Base-by-base conservation (phyloP, 2,329 filamentous ascomycete genomes). In the Alternaria incomplexa region DNA sequence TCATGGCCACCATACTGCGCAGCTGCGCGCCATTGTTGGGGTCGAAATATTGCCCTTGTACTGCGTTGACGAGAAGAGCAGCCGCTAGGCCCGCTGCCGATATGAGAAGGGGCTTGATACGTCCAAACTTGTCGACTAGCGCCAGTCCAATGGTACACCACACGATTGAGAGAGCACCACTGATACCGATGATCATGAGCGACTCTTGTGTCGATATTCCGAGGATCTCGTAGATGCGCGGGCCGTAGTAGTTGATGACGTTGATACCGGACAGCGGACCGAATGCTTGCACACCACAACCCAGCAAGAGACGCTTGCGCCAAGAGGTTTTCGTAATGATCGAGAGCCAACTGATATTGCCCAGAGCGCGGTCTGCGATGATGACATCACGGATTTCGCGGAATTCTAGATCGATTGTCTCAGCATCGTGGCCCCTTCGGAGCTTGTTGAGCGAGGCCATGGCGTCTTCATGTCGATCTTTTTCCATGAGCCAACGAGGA, bases 401-500 rank as follows among this genome's bases (percentile, higher is more conserved):
- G 46, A 69, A 71, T 22, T 73, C 70, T 23, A 72, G 65, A 15
- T 73, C 67, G 26, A 72, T 68, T 1, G 59, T 63, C 30, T 69
- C 69, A 9, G 60, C 51, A n/a, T 71, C 64, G 25, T 59, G 66
- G 20, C 67, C 70, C 12, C 43, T 69, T 20, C 70, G 67, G 4
- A 73, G 68, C 46, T 67, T 69, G 40, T 62, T 59, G 11, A 73
- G 64, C 22, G 69, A 68, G 22, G 59, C 53, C 58, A 70, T 65
- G 17, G 69, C 70, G 68, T 89, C 83, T 36, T 88, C 86, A 11
- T 83, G 78, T 5, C 84, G 83, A 44, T 86, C 85, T 47, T 86
- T 83, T 60, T 83, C 82, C 57, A 87, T 84, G 10, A 89, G 79
- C 87, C 87, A 89, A 60, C 88, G 80, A 2, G 88, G 88, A 1